These are phyloP conservation scores for Lichtheimia ramosa DNA, from an alignment of 371 early-diverging fungal genomes.

Conservation along the genomic window DNA sequence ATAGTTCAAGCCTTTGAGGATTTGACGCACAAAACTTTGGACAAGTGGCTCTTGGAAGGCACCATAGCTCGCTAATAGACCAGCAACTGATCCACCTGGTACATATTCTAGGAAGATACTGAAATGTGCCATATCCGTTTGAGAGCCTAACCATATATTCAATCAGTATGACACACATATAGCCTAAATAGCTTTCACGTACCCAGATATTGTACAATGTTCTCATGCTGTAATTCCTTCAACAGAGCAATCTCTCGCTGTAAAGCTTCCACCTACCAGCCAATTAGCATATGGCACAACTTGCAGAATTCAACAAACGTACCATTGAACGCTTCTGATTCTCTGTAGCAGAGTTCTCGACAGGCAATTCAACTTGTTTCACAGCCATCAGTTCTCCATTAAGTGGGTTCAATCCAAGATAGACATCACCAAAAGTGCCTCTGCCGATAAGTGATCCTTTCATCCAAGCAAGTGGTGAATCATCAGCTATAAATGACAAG, in stretches of 20 bases:
- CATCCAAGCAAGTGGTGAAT: constrained; percentile 64
- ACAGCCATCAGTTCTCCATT: constrained; percentile 95
- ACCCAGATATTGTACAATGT: constrained; percentile 94
- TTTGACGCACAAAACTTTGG: constrained; percentile 86
- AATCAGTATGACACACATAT: not conserved
- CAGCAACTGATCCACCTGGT: constrained; percentile 93
- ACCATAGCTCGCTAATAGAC: constrained; percentile 82
- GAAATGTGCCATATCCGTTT: constrained; percentile 77
- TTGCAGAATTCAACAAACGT: not conserved
- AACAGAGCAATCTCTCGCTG: constrained; percentile 89
- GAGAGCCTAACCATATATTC: constrained; percentile 57
- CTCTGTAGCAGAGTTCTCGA: constrained; percentile 65
- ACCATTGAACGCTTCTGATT: constrained; percentile 66
- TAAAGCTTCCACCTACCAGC: constrained; percentile 70
- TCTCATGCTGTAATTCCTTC: constrained; percentile 86
- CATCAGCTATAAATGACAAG: constrained; percentile 4
- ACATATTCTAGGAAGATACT: constrained; percentile 98
- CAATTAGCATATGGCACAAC: not conserved
- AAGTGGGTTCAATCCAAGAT: constrained; percentile 82
- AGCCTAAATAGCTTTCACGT: constrained; percentile 12
- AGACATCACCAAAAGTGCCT: constrained; percentile 98
- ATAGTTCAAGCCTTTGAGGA: constrained; percentile 91
- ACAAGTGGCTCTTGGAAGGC: constrained; percentile 85
- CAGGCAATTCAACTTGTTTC: constrained; percentile 93
- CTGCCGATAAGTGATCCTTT: constrained; percentile 92